A percentile compares a stretch with the other conserved stretches of the same genome.
phyloP scores from a whole-genome alignment of 345 rosid genomes.

The Excoecaria cochinchinensis region DNA sequence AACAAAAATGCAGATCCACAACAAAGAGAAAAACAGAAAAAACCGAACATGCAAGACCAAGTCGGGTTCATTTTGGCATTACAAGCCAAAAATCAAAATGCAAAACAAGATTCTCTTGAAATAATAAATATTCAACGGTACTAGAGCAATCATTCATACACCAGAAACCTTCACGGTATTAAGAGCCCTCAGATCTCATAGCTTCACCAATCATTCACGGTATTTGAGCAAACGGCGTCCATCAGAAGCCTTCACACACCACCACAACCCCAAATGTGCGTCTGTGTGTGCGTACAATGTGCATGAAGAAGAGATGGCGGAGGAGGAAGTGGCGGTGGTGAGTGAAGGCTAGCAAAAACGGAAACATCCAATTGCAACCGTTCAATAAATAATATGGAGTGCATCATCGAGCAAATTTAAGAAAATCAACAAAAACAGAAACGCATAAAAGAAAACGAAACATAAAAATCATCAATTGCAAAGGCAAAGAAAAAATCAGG shows the following conservation, averaged over 20 bases:
- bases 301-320: not conserved
- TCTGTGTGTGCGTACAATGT: not conserved
- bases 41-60: too few relatives aligned
- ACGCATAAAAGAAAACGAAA: not conserved
- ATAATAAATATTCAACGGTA: not conserved
- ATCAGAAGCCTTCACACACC: constrained; percentile 30
- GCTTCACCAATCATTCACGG: constrained; percentile 46
- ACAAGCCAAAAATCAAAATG: not conserved
- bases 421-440: not conserved
- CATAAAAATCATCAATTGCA: not conserved
- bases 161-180: not conserved
- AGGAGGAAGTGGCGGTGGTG: not conserved
- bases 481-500: too few relatives aligned
- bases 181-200: constrained; percentile 59
- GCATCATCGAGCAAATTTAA: constrained; percentile 23
- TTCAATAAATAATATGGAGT: constrained; percentile 12
- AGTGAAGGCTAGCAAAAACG: constrained; percentile 17
- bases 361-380: constrained; percentile 25
- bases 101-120: not conserved
- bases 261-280: constrained; percentile 5
- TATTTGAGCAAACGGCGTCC: constrained; percentile 21
- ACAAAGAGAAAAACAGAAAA: too few relatives aligned
- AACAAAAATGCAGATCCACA: too few relatives aligned
- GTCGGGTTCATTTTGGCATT: too few relatives aligned
- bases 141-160: not conserved